Evolutionary conservation across 2,329 filamentous ascomycete genomes (phyloP).

Genomic region (Pseudogymnoascus sp.): DNA sequence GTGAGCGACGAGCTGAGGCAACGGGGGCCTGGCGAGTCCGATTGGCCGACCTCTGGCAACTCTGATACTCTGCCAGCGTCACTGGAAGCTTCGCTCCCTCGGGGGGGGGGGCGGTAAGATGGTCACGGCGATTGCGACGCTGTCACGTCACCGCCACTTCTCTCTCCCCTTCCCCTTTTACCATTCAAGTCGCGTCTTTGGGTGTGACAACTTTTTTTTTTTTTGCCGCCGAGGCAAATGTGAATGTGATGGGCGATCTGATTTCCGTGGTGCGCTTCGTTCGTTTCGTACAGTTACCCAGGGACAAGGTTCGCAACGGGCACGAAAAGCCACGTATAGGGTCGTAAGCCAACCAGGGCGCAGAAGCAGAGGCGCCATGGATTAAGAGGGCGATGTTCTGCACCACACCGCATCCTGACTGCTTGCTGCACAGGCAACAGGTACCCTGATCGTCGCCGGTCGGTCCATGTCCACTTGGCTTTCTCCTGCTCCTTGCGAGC

Average conservation of each 20-base stretch:
- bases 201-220: neutral
- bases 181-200: neutral
- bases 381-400: neutral
- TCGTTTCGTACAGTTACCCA: neutral
- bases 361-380: neutral
- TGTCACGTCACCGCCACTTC: neutral
- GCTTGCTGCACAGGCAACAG: neutral
- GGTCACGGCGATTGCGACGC: neutral
- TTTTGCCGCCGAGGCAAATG: neutral
- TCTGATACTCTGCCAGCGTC: neutral
- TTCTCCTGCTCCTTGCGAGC: neutral
- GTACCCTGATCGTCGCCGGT: neutral
- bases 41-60: neutral
- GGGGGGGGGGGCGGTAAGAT: neutral
- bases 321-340: neutral
- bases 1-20: neutral
- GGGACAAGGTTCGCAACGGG: neutral
- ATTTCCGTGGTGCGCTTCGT: neutral
- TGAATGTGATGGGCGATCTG: neutral
- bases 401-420: neutral
- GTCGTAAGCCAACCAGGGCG: neutral
- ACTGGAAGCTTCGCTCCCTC: neutral
- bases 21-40: neutral
- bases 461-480: neutral
- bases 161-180: neutral